A percentile compares a stretch with the other conserved stretches of the same genome.
phyloP scores from a whole-genome alignment of 1,284 basidiomycete genomes.

The Fistulinella staudtii region DNA sequence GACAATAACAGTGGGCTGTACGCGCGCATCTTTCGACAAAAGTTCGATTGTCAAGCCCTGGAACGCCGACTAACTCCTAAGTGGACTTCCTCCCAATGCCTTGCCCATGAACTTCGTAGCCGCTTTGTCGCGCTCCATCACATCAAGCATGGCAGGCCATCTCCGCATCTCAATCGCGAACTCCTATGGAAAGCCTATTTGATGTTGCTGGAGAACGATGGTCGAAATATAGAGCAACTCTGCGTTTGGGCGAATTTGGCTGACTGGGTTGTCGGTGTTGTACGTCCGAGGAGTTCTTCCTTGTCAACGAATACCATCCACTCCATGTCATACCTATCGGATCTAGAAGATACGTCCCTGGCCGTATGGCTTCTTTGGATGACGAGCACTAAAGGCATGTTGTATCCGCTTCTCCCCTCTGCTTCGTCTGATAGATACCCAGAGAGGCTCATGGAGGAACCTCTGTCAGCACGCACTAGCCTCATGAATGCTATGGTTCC shows the following conservation, averaged over 20 bases:
- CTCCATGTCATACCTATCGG: conserved; percentile 11
- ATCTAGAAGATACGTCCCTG: conserved; percentile 39
- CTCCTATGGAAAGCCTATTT: conserved; percentile 61
- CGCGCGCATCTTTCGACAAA: conserved; percentile 53
- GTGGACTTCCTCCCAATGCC: conserved; percentile 36
- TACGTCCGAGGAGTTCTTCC: conserved; percentile 17
- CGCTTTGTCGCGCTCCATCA: conserved; percentile 37
- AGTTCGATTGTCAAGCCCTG: conserved; percentile 59
- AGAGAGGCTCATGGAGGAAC: conserved; percentile 23
- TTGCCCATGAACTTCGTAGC: conserved; percentile 39
- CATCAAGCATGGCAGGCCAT: conserved; percentile 29
- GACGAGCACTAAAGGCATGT: conserved; percentile 43
- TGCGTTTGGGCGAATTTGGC: conserved; percentile 38
- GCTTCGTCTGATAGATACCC: conserved; percentile 15
- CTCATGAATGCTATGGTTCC: conserved; percentile 30
- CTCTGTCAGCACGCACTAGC: conserved; percentile 18
- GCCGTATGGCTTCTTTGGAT: conserved; percentile 58
- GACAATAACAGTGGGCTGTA: conserved; percentile 49
- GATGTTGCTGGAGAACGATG: conserved; percentile 70
- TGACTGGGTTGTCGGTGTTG: conserved; percentile 23
- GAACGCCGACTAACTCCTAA: conserved; percentile 46
- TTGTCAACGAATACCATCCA: not conserved
- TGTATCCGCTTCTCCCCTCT: conserved; percentile 1
- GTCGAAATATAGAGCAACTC: conserved; percentile 57
- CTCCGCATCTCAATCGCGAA: conserved; percentile 25